A percentile compares a stretch with the other conserved stretches of the same genome.
phyloP scores from a whole-genome alignment of 1,284 basidiomycete genomes.

The Neolentinus lepideus region DNA sequence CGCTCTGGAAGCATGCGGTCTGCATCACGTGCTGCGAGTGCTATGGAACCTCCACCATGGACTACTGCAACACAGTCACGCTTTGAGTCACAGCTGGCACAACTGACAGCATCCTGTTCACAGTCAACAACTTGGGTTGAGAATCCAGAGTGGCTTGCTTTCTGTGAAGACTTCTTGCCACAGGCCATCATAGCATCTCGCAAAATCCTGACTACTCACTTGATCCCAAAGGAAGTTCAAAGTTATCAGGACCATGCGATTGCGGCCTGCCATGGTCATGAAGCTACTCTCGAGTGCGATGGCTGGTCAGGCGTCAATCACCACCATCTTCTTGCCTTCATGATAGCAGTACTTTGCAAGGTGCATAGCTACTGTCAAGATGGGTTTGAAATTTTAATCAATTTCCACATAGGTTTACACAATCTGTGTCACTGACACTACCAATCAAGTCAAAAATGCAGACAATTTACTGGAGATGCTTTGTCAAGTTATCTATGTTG shows the following conservation, averaged over 20 bases:
- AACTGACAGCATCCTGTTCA: constrained; percentile 21
- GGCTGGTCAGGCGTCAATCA: constrained; percentile 25
- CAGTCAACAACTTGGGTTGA: constrained; percentile 25
- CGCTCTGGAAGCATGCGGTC: neutral
- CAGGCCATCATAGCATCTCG: constrained; percentile 10
- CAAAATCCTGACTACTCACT: constrained; percentile 11
- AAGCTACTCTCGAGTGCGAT: constrained; percentile 18
- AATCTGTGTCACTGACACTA: neutral
- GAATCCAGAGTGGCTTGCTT: constrained; percentile 19
- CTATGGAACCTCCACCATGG: neutral
- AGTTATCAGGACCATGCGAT: constrained; percentile 5
- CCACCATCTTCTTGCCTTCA: constrained; percentile 20
- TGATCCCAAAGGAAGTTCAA: constrained; percentile 12
- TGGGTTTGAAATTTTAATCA: too few relatives aligned
- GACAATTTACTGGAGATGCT: neutral
- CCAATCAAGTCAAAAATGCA: neutral
- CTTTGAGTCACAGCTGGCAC: constrained; percentile 15
- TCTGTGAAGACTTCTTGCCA: constrained; percentile 19
- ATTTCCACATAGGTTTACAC: neutral
- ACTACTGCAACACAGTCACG: constrained; percentile 7
- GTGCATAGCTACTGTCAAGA: too few relatives aligned
- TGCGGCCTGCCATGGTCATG: constrained; percentile 5
- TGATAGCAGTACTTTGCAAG: neutral
- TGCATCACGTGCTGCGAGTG: neutral
- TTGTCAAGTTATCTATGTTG: neutral